Evolutionary conservation across 495 filamentous ascomycete species (phyloP), one percentile per base, ranked within the genome.

Genomic region (Xylaria bambusicola): DNA sequence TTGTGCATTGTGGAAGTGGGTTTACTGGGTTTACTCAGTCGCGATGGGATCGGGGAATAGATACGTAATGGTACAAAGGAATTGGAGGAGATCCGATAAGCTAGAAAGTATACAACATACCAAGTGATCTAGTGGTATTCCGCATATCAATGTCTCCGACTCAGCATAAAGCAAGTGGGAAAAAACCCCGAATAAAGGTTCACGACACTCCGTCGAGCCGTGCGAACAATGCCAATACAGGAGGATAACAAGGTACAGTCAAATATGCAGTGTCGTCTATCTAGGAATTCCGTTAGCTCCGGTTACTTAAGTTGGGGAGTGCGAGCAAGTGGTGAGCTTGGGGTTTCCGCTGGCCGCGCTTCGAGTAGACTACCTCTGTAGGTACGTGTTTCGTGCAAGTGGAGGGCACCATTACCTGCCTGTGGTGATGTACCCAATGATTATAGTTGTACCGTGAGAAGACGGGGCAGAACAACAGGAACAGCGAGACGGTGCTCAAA

Each of bases 21-120:
- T 45, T 38, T 47, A n/a, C n/a, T 33, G 10, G 49, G 50, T n/a
- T n/a, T n/a, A n/a, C n/a, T n/a, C n/a, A n/a, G n/a, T n/a, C n/a
- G n/a, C 49, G 44, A 58, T 58, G 56, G 55, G 46, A 58, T 58
- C 56, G 56, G 42, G 56, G 46, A 58, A 44, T 58, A 51, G 24
- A 51, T 58, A 50, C 56, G 56, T 58, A 58, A 58, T 58, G 27
- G 56, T 44, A 44, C 56, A 33, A 53, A 15, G n/a, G 15, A 10
- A 21, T 6, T 36, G 26, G 42, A 42, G 49, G 57, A 52, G 49
- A 31, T 40, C 42, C 48, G 49, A 41, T 52, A 53, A 47, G 49
- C 48, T 46, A 60, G 31, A 40, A 47, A 45, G 44, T 15, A 27
- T 27, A 46, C 49, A 40, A 53, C 57, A 13, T 60, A 60, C 57